Conservation (phyloP, 2,329 filamentous ascomycete species). For the Ophiocordyceps polyrhachis-furcata region DNA sequence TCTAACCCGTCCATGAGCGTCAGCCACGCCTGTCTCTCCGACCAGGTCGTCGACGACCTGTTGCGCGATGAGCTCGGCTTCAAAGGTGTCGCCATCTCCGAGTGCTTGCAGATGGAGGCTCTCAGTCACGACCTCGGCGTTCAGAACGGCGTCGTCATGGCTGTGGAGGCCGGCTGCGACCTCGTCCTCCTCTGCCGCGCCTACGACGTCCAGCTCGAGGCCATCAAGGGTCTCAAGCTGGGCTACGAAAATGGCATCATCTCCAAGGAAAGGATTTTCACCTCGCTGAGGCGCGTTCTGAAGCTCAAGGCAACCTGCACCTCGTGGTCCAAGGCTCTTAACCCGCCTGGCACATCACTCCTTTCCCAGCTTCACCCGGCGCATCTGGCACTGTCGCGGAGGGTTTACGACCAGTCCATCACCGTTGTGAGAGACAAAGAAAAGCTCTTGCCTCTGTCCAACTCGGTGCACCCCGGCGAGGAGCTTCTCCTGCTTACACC, state of each 20-base stretch:
- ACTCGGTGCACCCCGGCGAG: conserved; percentile 65
- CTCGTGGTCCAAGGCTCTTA: conserved; percentile 79
- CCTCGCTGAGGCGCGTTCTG: conserved; percentile 62
- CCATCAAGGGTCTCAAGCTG: conserved; percentile 73
- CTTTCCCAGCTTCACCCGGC: conserved; percentile 66
- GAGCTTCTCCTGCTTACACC: conserved; percentile 81
- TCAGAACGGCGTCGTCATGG: conserved; percentile 91
- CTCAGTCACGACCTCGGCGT: conserved; percentile 94
- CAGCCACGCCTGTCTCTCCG: conserved; percentile 83
- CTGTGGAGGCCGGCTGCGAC: conserved; percentile 89
- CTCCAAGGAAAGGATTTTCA: conserved; percentile 57
- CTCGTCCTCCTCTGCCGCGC: conserved; percentile 75
- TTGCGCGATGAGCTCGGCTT: conserved; percentile 80
- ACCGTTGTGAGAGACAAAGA: conserved; percentile 84
- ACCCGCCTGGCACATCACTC: conserved; percentile 60
- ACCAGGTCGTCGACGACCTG: conserved; percentile 82
- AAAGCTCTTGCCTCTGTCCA: conserved; percentile 63
- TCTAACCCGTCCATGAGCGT: conserved; percentile 83
- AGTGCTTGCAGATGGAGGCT: conserved; percentile 93
- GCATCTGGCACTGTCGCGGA: conserved; percentile 64
- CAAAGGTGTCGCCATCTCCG: conserved; percentile 80
- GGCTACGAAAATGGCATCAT: conserved; percentile 86
- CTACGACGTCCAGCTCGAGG: conserved; percentile 77
- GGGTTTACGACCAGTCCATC: conserved; percentile 82
- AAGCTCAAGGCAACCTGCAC: conserved; percentile 71